Conservation (phyloP, 2,329 filamentous ascomycete genomes). For the Biscogniauxia sp. region DNA sequence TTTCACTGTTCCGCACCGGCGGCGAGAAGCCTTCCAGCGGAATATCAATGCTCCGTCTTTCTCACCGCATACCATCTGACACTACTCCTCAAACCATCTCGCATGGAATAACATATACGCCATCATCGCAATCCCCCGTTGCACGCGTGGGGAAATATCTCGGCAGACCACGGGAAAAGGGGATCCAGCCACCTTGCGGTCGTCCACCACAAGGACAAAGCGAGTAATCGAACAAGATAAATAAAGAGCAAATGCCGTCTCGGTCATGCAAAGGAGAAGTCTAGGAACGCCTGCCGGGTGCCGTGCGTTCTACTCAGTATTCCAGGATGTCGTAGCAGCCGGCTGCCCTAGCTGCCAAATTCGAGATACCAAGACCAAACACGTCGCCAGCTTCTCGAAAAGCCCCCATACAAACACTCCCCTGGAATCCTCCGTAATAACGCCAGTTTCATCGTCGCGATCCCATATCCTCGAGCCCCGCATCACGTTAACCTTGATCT, state of each 20-base stretch:
- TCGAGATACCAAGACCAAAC: conserved; percentile 24
- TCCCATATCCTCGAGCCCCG: conserved; percentile 19
- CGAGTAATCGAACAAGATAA: conserved; percentile 38
- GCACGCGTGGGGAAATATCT: conserved; percentile 28
- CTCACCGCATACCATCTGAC: conserved; percentile 21
- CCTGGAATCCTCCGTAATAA: conserved; percentile 23
- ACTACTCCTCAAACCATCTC: conserved; percentile 18
- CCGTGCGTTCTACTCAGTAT: conserved; percentile 25
- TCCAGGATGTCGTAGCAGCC: conserved; percentile 23
- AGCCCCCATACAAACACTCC: conserved; percentile 19
- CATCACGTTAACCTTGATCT: conserved; percentile 22
- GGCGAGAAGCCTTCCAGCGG: conserved; percentile 16
- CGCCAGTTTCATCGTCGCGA: conserved; percentile 22
- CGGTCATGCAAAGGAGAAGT: conserved; percentile 51
- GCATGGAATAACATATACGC: conserved; percentile 33
- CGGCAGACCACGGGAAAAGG: conserved; percentile 26
- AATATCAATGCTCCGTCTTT: conserved; percentile 25
- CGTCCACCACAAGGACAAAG: conserved; percentile 33
- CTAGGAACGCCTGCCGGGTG: conserved; percentile 38
- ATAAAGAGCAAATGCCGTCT: conserved; percentile 47
- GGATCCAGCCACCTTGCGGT: conserved; percentile 33
- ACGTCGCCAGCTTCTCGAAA: conserved; percentile 15
- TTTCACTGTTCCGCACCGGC: conserved; percentile 17
- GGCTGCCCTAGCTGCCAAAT: conserved; percentile 17
- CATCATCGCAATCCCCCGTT: conserved; percentile 26